Evolutionary conservation across 1,284 basidiomycete species (phyloP).

Genomic region (Ustilago sp.): DNA sequence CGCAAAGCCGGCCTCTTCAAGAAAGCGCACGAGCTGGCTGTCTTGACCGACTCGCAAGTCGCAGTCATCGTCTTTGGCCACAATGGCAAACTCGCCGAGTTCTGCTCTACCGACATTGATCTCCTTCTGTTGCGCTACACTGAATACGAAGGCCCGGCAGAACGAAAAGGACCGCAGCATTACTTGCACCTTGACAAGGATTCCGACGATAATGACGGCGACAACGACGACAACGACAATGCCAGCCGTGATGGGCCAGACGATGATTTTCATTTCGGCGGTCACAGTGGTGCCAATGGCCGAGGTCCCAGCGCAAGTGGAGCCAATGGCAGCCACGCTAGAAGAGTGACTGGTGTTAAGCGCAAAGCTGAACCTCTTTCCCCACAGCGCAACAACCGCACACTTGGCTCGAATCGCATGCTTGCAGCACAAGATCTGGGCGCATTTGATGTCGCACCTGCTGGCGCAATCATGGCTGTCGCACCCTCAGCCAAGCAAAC

Average conservation of each 20-base stretch:
- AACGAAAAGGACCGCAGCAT: conserved; percentile 48
- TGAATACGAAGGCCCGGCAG: conserved; percentile 49
- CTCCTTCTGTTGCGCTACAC: conserved; percentile 58
- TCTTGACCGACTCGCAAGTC: conserved; percentile 78
- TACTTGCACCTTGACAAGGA: conserved; percentile 47
- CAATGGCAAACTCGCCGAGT: conserved; percentile 65
- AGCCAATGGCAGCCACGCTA: background rate
- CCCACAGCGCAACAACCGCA: conserved; percentile 2
- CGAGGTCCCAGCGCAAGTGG: conserved; percentile 9
- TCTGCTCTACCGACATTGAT: conserved; percentile 64
- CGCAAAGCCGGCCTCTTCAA: conserved; percentile 91
- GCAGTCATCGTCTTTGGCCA: conserved; percentile 78
- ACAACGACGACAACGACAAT: conserved; percentile 25
- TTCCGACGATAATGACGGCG: conserved; percentile 42
- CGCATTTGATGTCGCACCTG: conserved; percentile 19
- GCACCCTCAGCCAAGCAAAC: conserved; percentile 37
- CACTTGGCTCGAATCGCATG: background rate
- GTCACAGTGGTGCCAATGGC: conserved; percentile 11
- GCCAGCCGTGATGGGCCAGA: conserved; percentile 21
- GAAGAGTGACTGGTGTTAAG: conserved; percentile 27
- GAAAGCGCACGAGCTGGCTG: conserved; percentile 88
- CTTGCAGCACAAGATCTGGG: background rate
- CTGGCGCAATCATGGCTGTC: too few relatives aligned
- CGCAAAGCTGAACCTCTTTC: conserved; percentile 31
- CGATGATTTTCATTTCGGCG: conserved; percentile 15